Evolutionary conservation across 805 yeast genomes (phyloP), one percentile per base, ranked within the genome.

Genomic region (Zygoascus tannicola): DNA sequence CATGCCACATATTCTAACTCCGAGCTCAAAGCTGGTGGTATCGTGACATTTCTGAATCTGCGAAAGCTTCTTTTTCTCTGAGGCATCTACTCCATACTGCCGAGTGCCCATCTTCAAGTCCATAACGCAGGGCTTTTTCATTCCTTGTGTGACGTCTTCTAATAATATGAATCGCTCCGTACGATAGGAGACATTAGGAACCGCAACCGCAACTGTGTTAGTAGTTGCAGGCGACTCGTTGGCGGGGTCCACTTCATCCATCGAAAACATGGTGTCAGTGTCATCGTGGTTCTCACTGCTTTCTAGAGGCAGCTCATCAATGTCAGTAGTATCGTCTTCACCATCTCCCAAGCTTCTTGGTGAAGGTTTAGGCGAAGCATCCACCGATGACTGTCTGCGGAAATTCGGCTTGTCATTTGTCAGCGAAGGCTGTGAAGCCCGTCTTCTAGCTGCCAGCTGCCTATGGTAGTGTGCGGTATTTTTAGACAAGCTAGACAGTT

Each of bases 41-140:
- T 69, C 64, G 2, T 72, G 66, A 62, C 99, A 92, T 63, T 92
- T 92, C 44, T 70, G 70, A 28, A 85, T 66, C 65, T 92, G 98
- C 0, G 95, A 85, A 39, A 66, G 59, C 56, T 79, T 81, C 63
- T 92, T 92, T 40, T 77, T 65, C 12, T 65, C 60, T 4, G 72
- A 70, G 0, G 97, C 97, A 50, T 87, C 95, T n/a, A 90, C 81
- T 7, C 99, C 98, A 56, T 92, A 92, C 63, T 92, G 99, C 46
- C 99, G 72, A 0, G 99, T 90, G 0, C 99, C 99, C 97, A 92
- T 92, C 59, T 92, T 92, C 54, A 92, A 69, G 64, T 92, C 99
- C 40, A 92, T 66, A 0, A 90, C 97, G 59, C 96, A 88, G 0
- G 98, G 97, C 50, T 74, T 75, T 23, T 64, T 68, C 79, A 90